Base-by-base conservation (phyloP, 164 flowering plant species). In the Brasenia schreberi region DNA sequence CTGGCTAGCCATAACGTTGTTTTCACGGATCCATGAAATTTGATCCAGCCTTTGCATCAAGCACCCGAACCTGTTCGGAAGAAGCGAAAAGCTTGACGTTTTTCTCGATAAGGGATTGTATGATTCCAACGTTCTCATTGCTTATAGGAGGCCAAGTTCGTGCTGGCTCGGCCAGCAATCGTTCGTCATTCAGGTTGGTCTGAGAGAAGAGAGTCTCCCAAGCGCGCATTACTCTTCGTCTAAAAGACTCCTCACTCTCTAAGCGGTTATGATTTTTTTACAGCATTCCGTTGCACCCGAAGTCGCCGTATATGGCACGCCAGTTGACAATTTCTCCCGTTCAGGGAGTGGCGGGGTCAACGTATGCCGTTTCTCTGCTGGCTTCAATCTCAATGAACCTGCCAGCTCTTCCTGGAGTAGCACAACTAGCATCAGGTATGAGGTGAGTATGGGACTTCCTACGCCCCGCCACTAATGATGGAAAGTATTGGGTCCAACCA, bases 51-150 rank as follows among this genome's bases (percentile, higher is more conserved):
- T 90, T 64, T 88, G 90, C 74, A 78, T 93, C 61, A 93, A 90
- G 68, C 98, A 93, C 70, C 97, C 97, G 5, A 87, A 85, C 72
- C 79, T 93, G 69, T 93, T 90, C 73, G 98, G 98, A 43, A 83
- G 90, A 77, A 87, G 96, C 66, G 97, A 93, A 83, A 93, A 93
- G 83, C 87, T 93, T 45, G 97, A 90, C 75, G 80, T 88, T 9
- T 84, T 84, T 5, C 88, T 84, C 90, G 96, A 93, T 64, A 93
- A 90, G 75, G 98, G 98, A 33, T 76, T 93, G 14, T 85, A 78
- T 78, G 96, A 93, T 81, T 88, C 97, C 62, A 88, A 82, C 79
- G 67, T 85, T 27, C 73, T 81, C 66, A 69, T 90, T 65, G 87
- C 96, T 75, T 93, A 76, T 72, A 76, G 94, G 74, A 87, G 88